Conservation (phyloP, 371 early-diverging fungal species). For the Lichtheimia hyalospora region DNA sequence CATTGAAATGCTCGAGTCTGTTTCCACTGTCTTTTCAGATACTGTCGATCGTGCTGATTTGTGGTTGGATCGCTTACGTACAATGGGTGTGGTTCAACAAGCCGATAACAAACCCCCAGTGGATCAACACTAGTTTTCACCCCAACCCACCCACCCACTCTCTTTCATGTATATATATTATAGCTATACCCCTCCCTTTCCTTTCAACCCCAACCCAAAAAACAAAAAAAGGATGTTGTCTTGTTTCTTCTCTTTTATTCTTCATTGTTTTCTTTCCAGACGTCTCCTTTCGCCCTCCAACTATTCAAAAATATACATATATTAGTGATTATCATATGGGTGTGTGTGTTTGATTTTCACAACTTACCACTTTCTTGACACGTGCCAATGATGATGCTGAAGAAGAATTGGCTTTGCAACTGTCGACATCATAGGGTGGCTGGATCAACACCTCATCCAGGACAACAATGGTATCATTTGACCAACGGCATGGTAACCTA, state of each 20-base stretch:
- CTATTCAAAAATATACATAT: conserved; percentile 27
- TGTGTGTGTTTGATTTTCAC: not conserved
- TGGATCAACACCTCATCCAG: conserved; percentile 81
- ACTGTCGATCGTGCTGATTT: conserved; percentile 76
- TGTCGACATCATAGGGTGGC: conserved; percentile 74
- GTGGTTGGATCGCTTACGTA: conserved; percentile 52
- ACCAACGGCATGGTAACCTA: conserved; percentile 84
- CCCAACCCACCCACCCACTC: not conserved
- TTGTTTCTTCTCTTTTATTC: not conserved
- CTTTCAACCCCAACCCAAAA: not conserved
- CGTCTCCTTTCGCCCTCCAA: conserved; percentile 60
- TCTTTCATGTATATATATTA: not conserved
- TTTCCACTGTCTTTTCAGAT: conserved; percentile 67
- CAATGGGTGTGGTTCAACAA: conserved; percentile 24
- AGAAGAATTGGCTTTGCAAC: conserved; percentile 65
- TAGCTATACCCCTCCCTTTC: not conserved
- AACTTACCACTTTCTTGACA: conserved; percentile 76
- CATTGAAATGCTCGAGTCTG: conserved; percentile 66
- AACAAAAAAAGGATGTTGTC: not conserved
- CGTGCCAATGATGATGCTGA: conserved; percentile 65
- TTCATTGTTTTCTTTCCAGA: conserved; percentile 28
- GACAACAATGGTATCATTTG: conserved; percentile 74
- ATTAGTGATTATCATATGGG: not conserved
- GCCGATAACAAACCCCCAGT: not conserved
- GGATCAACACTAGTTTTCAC: not conserved